Evolutionary conservation across 2,329 filamentous ascomycete species (phyloP).

Genomic region (Arthrinium puccinioides): DNA sequence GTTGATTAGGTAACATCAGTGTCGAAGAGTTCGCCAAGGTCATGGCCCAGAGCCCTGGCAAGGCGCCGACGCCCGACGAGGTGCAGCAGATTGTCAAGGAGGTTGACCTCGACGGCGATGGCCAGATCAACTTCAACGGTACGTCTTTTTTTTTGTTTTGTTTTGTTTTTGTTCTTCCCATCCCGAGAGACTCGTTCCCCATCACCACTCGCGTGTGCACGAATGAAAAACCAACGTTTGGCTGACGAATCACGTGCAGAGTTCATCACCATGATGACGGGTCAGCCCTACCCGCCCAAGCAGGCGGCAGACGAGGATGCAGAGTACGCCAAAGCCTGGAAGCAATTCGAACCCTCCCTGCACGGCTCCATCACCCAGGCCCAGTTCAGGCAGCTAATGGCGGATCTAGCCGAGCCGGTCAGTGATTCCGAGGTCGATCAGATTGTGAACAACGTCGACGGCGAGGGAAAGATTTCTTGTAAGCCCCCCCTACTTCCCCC

Average conservation of each 20-base stretch:
- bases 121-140: conserved; percentile 32
- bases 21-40: conserved; percentile 30
- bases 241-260: conserved; percentile 14
- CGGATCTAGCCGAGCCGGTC: conserved; percentile 23
- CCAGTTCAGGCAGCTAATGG: conserved; percentile 26
- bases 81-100: conserved; percentile 29
- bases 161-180: too few relatives aligned
- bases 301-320: conserved; percentile 18
- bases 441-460: conserved; percentile 25
- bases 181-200: too few relatives aligned
- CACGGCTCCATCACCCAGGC: conserved; percentile 24
- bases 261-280: conserved; percentile 35
- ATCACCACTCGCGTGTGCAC: too few relatives aligned
- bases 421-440: conserved; percentile 25
- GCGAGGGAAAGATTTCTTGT: conserved; percentile 28
- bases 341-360: conserved; percentile 23
- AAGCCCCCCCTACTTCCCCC: conserved; percentile 9
- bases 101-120: conserved; percentile 30
- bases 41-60: conserved; percentile 24
- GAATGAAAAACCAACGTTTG: neutral
- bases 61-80: conserved; percentile 22
- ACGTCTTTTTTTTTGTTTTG: conserved; percentile 2
- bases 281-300: conserved; percentile 22
- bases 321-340: conserved; percentile 26
- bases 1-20: conserved; percentile 22